Percentiles rank a stretch among this genome's conserved stretches.
These are phyloP conservation scores for Ceratocystis eucalypticola DNA, from an alignment of 2,329 filamentous ascomycete species.

Conservation along the genomic window DNA sequence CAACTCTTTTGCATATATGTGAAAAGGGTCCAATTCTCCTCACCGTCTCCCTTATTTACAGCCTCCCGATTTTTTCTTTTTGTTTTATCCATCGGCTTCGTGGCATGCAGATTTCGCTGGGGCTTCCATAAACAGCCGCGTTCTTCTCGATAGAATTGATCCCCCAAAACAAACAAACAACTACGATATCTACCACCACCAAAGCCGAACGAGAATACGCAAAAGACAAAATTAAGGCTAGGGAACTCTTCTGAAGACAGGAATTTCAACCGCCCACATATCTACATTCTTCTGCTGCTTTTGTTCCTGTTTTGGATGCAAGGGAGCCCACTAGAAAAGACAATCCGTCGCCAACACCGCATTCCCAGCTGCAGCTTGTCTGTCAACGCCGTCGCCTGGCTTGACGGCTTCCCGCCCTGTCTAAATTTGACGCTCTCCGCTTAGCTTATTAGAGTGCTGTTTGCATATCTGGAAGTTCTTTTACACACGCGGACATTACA, in stretches of 20 bases:
- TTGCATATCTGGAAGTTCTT: neutral
- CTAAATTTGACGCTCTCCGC: neutral
- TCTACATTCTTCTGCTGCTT: neutral
- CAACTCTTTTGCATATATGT: neutral
- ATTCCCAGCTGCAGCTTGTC: neutral
- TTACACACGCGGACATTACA: neutral
- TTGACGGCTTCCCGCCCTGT: neutral
- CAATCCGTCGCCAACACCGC: neutral
- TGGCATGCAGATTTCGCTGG: neutral
- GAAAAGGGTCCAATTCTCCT: neutral
- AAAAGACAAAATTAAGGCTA: neutral
- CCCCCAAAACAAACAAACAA: neutral
- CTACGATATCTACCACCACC: neutral
- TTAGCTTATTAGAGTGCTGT: neutral
- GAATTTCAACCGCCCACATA: constrained; percentile 6
- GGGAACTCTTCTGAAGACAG: neutral
- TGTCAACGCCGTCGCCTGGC: neutral
- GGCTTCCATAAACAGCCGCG: neutral
- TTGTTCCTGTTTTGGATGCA: neutral
- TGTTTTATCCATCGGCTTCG: neutral
- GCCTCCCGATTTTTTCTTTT: neutral
- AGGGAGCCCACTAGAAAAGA: neutral
- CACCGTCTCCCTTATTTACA: neutral
- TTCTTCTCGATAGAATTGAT: neutral
- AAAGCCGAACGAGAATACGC: neutral